phyloP scores from a whole-genome alignment of 306 rosid species.

The Cucurbita argyrosperma region DNA sequence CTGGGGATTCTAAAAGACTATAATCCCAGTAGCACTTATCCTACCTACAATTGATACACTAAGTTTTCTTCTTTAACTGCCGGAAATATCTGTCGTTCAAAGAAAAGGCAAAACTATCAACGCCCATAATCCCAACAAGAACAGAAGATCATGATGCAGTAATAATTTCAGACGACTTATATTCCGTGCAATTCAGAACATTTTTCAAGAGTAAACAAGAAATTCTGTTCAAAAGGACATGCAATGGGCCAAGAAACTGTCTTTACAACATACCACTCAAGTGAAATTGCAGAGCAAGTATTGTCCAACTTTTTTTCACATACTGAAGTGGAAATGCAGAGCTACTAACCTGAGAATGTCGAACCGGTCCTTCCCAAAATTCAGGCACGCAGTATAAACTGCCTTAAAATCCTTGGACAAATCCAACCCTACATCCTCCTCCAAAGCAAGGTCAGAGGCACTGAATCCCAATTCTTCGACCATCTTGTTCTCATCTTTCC shows the following conservation, averaged over 20 bases:
- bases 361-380: slow-evolving; percentile 85
- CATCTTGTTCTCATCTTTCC: slow-evolving; percentile 67
- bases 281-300: not conserved
- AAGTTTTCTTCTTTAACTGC: not conserved
- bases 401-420: slow-evolving; percentile 52
- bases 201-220: not conserved
- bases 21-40: not conserved
- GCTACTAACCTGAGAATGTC: slow-evolving; percentile 68
- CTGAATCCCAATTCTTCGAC: slow-evolving; percentile 48
- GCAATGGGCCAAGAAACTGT: not conserved
- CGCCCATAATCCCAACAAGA: not conserved
- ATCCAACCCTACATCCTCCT: slow-evolving; percentile 26
- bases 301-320: not conserved
- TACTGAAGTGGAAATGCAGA: not conserved
- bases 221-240: not conserved
- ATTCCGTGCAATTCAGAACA: not conserved
- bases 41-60: not conserved
- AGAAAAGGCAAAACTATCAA: not conserved
- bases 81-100: not conserved
- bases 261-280: not conserved
- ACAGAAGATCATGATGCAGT: not conserved
- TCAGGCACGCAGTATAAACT: slow-evolving; percentile 63
- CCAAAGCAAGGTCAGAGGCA: slow-evolving; percentile 6
- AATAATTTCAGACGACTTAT: not conserved
- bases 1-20: not conserved